These are phyloP conservation scores for Pythium sp. DNA, from an alignment of 352 stramenopile genomes.

Conservation along the genomic window DNA sequence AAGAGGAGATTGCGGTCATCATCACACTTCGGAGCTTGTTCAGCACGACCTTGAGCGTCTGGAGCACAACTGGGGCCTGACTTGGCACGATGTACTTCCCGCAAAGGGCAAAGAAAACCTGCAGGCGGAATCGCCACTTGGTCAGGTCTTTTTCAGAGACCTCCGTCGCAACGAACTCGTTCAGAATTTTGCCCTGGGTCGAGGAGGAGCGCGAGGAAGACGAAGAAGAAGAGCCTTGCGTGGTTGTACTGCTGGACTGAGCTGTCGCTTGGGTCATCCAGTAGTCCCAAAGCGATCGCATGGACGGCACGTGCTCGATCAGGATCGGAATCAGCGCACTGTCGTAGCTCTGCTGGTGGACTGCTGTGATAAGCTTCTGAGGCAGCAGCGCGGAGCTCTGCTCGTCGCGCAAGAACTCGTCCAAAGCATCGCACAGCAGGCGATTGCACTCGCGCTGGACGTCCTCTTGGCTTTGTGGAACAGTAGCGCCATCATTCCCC, in stretches of 20 bases:
- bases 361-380: constrained; percentile 32
- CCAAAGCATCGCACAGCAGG: constrained; percentile 27
- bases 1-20: constrained; percentile 13
- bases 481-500: constrained; percentile 1
- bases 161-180: constrained; percentile 47
- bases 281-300: constrained; percentile 50
- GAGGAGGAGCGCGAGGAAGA: constrained; percentile 18
- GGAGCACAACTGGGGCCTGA: constrained; percentile 41
- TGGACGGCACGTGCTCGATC: constrained; percentile 31
- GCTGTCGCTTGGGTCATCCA: constrained; percentile 31
- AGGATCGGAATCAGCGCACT: constrained; percentile 28
- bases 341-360: constrained; percentile 58
- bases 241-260: background rate
- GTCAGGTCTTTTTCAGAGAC: constrained; percentile 44
- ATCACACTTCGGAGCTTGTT: constrained; percentile 46
- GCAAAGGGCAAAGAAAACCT: constrained; percentile 53
- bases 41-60: constrained; percentile 53
- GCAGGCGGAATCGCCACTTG: constrained; percentile 55
- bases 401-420: constrained; percentile 39
- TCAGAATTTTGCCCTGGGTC: constrained; percentile 34
- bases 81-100: constrained; percentile 31
- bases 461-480: constrained; percentile 13
- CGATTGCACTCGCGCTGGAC: constrained; percentile 10
- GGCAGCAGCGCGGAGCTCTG: constrained; percentile 14
- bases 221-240: constrained; percentile 10